phyloP scores from a whole-genome alignment of 2,329 filamentous ascomycete species.

The Thielaviopsis musarum region DNA sequence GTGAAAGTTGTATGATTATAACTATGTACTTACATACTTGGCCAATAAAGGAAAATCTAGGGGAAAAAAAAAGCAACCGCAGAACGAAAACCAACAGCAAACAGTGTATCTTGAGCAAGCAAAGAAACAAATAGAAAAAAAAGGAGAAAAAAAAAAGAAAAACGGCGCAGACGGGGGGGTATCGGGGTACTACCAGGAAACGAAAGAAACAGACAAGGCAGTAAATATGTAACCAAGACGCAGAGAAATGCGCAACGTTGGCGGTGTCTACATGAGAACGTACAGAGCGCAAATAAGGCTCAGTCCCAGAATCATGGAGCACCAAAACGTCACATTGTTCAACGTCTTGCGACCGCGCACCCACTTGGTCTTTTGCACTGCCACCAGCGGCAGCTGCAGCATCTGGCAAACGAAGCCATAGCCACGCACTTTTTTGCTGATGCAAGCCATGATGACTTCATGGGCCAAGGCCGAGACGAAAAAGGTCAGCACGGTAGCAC shows the following conservation, averaged over 20 bases:
- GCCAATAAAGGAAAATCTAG: neutral
- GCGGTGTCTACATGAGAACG: constrained; percentile 26
- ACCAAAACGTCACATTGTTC: constrained; percentile 86
- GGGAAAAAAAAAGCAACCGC: neutral
- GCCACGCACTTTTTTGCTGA: constrained; percentile 88
- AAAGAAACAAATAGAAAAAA: neutral
- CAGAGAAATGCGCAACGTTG: too few species aligned
- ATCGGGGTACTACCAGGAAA: neutral
- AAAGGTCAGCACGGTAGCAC: constrained; percentile 82
- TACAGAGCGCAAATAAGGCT: constrained; percentile 51
- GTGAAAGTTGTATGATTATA: neutral
- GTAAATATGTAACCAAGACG: neutral
- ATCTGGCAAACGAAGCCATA: constrained; percentile 94
- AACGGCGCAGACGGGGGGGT: too few species aligned
- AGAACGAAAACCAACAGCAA: neutral
- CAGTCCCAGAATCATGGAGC: constrained; percentile 74
- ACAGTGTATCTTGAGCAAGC: too few species aligned
- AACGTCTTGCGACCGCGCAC: constrained; percentile 59
- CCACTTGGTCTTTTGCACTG: constrained; percentile 66
- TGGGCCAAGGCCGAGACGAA: constrained; percentile 78
- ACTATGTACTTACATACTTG: neutral
- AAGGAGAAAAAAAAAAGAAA: neutral
- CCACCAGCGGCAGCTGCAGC: constrained; percentile 90
- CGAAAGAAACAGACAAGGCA: neutral
- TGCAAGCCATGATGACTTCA: constrained; percentile 93